Base-by-base conservation (phyloP, 331 rosid species). In the Spiraea crenata region DNA sequence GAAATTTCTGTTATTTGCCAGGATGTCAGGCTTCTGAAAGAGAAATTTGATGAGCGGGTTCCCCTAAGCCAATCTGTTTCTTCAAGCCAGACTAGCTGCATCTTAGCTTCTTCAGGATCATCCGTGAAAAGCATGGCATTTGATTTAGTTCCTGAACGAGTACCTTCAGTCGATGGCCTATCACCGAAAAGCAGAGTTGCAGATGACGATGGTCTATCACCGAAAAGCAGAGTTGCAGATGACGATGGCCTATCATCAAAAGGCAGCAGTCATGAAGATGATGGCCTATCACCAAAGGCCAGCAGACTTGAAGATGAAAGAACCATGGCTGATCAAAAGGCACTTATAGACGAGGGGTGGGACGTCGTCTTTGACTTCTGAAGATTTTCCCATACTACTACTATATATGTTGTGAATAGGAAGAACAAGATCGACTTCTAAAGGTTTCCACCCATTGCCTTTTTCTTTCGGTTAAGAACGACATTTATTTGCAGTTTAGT, bases 1-100 rank as follows among this genome's bases (percentile, higher is more conserved):
- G 97, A 95, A 83, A 89, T 95, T 51, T 91, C 96, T 48, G 99
- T 95, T 25, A 87, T 91, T 58, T 91, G 96, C 72, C 82, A 87
- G 82, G 99, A 95, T 63, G 82, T 95, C 59, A 78, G 80, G 76
- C 87, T 82, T 75, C 84, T 95, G 72, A 95, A 91, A 71, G 93
- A 85, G 63, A 95, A 88, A 76, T 95, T 91, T 78, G 99, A 95
- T 80, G 86, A 88, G 39, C 80, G 83, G 54, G 79, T 91, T 74
- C 99, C 99, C 19, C 75, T 95, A 79, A 91, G 90, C 83, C 75
- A 86, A 81, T 95, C 97, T 6, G 77, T 89, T 81, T 86, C 96
- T 17, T 86, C 99, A 31, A 76, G 87, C 78, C 97, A 95, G 85
- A 95, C 99, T 4, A 95, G 80, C 70, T 91, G 97, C 79, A 79